phyloP scores from a whole-genome alignment of 345 rosid genomes.

The Ceriops decandra region DNA sequence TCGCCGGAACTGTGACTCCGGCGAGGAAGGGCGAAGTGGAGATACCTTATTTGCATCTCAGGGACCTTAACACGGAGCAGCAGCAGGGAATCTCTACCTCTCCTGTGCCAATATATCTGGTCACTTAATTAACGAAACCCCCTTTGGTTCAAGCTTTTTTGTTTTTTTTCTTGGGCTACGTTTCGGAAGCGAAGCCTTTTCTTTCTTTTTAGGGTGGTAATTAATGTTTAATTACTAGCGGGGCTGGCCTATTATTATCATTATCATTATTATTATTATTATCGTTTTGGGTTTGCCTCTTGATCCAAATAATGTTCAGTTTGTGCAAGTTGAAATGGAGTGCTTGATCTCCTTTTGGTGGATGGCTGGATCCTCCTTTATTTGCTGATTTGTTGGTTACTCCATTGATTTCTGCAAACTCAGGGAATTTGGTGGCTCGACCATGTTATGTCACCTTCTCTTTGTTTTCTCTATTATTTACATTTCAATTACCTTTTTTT shows the following conservation, averaged over 20 bases:
- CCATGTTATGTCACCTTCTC: not conserved
- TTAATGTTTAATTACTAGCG: not conserved
- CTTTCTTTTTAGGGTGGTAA: not conserved
- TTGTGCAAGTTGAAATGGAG: conserved; percentile 11
- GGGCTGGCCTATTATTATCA: not conserved
- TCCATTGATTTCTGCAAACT: conserved; percentile 15
- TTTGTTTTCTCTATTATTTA: not conserved
- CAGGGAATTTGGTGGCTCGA: conserved; percentile 4
- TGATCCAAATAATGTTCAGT: not conserved
- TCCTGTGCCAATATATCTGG: conserved; percentile 26
- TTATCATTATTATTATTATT: not conserved
- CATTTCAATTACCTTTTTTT: too few species aligned
- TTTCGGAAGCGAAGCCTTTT: not conserved
- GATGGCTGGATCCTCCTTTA: conserved; percentile 10
- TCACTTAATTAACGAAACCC: conserved; percentile 12
- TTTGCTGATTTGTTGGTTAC: not conserved
- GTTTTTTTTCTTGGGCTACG: not conserved
- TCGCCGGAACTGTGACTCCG: conserved; percentile 60
- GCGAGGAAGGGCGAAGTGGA: conserved; percentile 43
- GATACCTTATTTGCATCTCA: conserved; percentile 65
- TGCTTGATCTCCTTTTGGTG: conserved; percentile 6
- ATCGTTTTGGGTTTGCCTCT: not conserved
- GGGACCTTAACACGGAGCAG: conserved; percentile 62
- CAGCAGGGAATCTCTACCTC: conserved; percentile 48
- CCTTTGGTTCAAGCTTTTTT: not conserved